A percentile compares a stretch with the other conserved stretches of the same genome.
These are phyloP conservation scores for Dendryphion nanum DNA, from an alignment of 2,329 filamentous ascomycete genomes.

Conservation along the genomic window DNA sequence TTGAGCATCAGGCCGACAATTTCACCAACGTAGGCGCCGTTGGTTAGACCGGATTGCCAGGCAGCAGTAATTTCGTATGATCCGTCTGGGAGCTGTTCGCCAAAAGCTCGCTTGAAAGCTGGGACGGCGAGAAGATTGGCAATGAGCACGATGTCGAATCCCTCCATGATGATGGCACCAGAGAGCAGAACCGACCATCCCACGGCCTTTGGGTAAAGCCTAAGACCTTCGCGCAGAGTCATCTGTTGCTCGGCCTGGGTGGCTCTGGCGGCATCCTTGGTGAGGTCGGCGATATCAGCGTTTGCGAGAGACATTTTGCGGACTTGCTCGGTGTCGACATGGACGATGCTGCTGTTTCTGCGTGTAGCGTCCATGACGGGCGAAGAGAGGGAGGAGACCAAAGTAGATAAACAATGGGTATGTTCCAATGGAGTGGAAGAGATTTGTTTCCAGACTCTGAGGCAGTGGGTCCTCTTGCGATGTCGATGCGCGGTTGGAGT, in stretches of 20 bases:
- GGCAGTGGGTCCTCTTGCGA: too few species aligned
- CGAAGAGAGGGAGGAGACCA: neutral
- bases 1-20: constrained; percentile 47
- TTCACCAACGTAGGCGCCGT: constrained; percentile 47
- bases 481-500: too few species aligned
- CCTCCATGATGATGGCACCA: constrained; percentile 87
- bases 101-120: constrained; percentile 46
- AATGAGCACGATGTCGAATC: constrained; percentile 78
- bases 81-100: constrained; percentile 36
- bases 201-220: constrained; percentile 82
- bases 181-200: constrained; percentile 81
- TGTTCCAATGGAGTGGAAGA: too few species aligned
- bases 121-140: constrained; percentile 68
- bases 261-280: constrained; percentile 32
- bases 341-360: constrained; percentile 32
- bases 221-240: constrained; percentile 68
- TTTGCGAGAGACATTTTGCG: constrained; percentile 28
- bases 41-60: constrained; percentile 49
- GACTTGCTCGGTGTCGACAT: constrained; percentile 28
- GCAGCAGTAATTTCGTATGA: constrained; percentile 43
- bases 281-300: constrained; percentile 25
- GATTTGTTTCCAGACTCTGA: too few species aligned
- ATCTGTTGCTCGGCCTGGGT: constrained; percentile 48
- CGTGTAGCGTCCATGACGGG: constrained; percentile 25
- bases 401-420: neutral